phyloP scores from a whole-genome alignment of 306 rosid species.

The Cyclanthera cordifolia region DNA sequence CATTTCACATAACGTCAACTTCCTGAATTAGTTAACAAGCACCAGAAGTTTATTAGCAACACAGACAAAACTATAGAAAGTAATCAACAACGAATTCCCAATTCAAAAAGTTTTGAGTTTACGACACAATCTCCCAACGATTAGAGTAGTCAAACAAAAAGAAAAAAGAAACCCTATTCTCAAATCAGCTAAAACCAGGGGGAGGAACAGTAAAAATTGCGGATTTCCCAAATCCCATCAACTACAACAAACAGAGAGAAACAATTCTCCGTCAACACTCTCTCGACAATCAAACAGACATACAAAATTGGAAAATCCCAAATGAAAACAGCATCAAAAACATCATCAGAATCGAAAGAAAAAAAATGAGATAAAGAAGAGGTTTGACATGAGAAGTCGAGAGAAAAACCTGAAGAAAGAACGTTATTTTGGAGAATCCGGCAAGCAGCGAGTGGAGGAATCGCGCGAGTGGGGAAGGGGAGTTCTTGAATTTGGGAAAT shows the following conservation, averaged over 20 bases:
- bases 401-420: conserved; percentile 21
- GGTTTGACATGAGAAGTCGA: background rate
- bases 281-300: background rate
- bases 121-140: background rate
- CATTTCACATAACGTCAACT: background rate
- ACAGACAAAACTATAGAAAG: background rate
- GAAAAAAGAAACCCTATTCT: background rate
- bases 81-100: background rate
- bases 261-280: background rate
- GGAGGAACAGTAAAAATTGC: background rate
- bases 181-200: background rate
- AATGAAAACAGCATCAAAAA: background rate
- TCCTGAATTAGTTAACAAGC: background rate
- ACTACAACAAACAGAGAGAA: background rate
- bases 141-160: background rate
- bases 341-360: background rate
- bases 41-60: background rate
- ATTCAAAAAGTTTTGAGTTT: background rate
- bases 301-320: background rate
- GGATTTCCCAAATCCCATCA: background rate
- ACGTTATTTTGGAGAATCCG: conserved; percentile 10
- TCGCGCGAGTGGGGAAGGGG: conserved; percentile 31
- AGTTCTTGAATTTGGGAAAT: conserved; percentile 2
- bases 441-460: conserved; percentile 21
- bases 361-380: background rate